Evolutionary conservation across 2,329 filamentous ascomycete species (phyloP).

Genomic region (Coniosporium tulheliwenetii): DNA sequence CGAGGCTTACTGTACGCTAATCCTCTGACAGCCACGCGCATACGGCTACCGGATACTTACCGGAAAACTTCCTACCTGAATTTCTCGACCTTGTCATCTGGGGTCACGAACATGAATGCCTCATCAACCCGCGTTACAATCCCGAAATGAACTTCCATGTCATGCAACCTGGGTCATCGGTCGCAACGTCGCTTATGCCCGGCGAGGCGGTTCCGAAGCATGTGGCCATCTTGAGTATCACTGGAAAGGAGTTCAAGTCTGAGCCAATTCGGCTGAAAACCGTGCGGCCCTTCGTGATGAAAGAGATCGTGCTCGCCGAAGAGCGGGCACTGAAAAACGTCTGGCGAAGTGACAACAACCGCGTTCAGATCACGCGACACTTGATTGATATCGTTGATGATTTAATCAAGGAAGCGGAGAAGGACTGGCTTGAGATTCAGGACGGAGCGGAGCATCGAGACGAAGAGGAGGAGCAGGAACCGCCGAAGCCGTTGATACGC

Average conservation of each 20-base stretch:
- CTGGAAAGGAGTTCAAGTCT: slow-evolving; percentile 63
- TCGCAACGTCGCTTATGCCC: slow-evolving; percentile 80
- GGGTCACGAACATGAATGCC: slow-evolving; percentile 95
- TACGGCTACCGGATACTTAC: slow-evolving; percentile 83
- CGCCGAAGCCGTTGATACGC: slow-evolving; percentile 70
- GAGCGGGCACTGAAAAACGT: slow-evolving; percentile 64
- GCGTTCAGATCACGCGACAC: slow-evolving; percentile 61
- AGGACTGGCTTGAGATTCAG: slow-evolving; percentile 68
- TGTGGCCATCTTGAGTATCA: slow-evolving; percentile 71
- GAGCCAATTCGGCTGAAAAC: slow-evolving; percentile 74
- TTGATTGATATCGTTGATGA: slow-evolving; percentile 68
- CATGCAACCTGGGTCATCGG: slow-evolving; percentile 93
- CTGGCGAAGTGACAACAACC: slow-evolving; percentile 69
- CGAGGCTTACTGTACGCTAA: slow-evolving; percentile 1
- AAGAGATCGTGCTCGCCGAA: slow-evolving; percentile 61
- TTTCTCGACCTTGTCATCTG: slow-evolving; percentile 88
- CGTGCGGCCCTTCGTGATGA: slow-evolving; percentile 80
- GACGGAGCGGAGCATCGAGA: slow-evolving; percentile 17
- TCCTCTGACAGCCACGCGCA: slow-evolving; percentile 46
- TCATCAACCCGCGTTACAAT: slow-evolving; percentile 73
- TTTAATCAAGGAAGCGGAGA: slow-evolving; percentile 72
- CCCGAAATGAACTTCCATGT: slow-evolving; percentile 84
- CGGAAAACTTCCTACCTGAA: slow-evolving; percentile 80
- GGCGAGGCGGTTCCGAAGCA: slow-evolving; percentile 88
- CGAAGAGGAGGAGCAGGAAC: slow-evolving; percentile 38